Evolutionary conservation across 345 rosid species (phyloP).

Genomic region (Dipteronia dyeriana): DNA sequence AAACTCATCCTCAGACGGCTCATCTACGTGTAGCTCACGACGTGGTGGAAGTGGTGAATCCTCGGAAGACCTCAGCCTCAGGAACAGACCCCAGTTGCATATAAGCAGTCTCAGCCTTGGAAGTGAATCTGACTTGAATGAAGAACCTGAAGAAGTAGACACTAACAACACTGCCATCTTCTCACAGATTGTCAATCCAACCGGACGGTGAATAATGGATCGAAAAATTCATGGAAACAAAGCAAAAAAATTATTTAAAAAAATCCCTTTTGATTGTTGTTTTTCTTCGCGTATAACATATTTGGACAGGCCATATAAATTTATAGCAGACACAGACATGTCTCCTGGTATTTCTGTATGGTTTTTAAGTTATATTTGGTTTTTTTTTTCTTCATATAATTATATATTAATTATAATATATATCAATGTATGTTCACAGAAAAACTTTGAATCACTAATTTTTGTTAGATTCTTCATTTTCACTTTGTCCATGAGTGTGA

Average conservation of each 20-base stretch:
- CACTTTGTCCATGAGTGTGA: background rate
- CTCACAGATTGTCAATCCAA: conserved; percentile 63
- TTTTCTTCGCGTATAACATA: conserved; percentile 4
- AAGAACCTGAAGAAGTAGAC: conserved; percentile 27
- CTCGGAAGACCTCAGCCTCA: conserved; percentile 22
- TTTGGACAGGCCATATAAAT: background rate
- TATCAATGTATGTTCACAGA: background rate
- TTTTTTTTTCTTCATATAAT: background rate
- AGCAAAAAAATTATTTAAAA: background rate
- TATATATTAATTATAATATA: background rate
- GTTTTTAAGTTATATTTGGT: background rate
- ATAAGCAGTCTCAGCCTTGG: conserved; percentile 27
- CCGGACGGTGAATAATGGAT: conserved; percentile 45
- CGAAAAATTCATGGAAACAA: conserved; percentile 14
- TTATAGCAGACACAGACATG: background rate
- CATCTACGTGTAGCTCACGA: conserved; percentile 26
- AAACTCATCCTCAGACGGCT: conserved; percentile 30
- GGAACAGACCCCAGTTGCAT: conserved; percentile 11
- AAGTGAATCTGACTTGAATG: conserved; percentile 35
- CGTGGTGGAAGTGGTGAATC: conserved; percentile 16
- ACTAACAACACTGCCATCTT: conserved; percentile 35
- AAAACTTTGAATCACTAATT: conserved; percentile 6
- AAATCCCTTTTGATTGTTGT: background rate
- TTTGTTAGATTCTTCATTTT: background rate
- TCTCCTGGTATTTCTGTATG: conserved; percentile 10